Conservation (phyloP, 2,329 filamentous ascomycete genomes). For the Magnaporthiopsis rhizophila region DNA sequence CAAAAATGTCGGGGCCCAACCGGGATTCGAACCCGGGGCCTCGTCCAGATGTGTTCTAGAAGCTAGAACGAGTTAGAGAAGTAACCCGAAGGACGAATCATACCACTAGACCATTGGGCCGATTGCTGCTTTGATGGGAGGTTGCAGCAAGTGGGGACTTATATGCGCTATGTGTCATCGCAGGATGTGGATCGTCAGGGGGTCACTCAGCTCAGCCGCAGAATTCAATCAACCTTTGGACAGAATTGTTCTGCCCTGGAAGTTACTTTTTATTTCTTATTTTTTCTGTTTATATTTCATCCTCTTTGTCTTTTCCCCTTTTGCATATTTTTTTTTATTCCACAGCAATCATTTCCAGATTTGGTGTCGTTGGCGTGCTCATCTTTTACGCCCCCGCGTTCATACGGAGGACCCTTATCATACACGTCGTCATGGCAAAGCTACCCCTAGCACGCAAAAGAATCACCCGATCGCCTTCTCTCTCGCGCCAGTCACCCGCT, state of each 20-base stretch:
- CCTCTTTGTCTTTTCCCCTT: no score
- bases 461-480: conserved; percentile 31
- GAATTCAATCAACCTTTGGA: no score
- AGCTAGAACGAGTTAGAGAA: background rate
- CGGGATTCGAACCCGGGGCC: background rate
- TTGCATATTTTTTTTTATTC: no score
- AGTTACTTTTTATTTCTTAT: no score
- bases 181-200: background rate
- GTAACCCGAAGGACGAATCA: background rate
- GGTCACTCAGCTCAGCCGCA: background rate
- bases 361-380: no score
- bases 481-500: conserved; percentile 44
- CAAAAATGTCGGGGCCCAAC: background rate
- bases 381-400: no score
- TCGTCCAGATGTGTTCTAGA: background rate
- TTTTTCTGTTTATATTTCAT: no score
- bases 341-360: no score
- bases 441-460: background rate
- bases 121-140: background rate
- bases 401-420: no score
- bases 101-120: background rate
- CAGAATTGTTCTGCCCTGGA: no score
- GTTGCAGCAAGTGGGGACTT: background rate
- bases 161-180: background rate
- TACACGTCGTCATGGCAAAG: background rate